Conservation (phyloP, 768 basidiomycete genomes). For the Tremella yokohamensis region DNA sequence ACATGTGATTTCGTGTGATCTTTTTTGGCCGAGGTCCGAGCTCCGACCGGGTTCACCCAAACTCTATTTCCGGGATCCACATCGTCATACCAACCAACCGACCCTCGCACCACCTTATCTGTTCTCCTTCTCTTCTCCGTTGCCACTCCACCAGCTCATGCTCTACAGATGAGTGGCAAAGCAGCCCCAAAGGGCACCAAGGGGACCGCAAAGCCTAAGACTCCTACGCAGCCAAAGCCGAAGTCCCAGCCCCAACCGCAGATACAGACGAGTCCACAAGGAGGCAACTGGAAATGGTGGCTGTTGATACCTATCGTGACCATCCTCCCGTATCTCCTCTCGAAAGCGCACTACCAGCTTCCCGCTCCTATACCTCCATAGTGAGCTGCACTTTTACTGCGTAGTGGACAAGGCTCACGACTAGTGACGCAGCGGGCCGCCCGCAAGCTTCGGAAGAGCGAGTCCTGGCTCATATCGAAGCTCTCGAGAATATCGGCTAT, state of each 20-base stretch:
- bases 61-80: too few relatives aligned
- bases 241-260: not conserved
- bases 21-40: too few relatives aligned
- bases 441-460: conserved; percentile 39
- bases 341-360: conserved; percentile 28
- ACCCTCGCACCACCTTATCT: not conserved
- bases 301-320: conserved; percentile 26
- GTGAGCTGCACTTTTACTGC: conserved; percentile 11
- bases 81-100: too few relatives aligned
- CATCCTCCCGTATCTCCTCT: conserved; percentile 22
- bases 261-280: not conserved
- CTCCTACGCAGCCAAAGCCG: not conserved
- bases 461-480: conserved; percentile 37
- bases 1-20: too few relatives aligned
- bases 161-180: too few relatives aligned
- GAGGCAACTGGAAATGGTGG: conserved; percentile 10
- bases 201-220: not conserved
- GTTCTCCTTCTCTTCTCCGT: not conserved
- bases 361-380: conserved; percentile 19
- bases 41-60: too few relatives aligned
- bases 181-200: not conserved
- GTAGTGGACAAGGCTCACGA: not conserved
- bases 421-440: conserved; percentile 29
- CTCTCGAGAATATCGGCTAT: conserved; percentile 77
- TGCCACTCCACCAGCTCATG: not conserved